Base-by-base conservation (phyloP, 305 asterid species). In the Fraxinus sp. region DNA sequence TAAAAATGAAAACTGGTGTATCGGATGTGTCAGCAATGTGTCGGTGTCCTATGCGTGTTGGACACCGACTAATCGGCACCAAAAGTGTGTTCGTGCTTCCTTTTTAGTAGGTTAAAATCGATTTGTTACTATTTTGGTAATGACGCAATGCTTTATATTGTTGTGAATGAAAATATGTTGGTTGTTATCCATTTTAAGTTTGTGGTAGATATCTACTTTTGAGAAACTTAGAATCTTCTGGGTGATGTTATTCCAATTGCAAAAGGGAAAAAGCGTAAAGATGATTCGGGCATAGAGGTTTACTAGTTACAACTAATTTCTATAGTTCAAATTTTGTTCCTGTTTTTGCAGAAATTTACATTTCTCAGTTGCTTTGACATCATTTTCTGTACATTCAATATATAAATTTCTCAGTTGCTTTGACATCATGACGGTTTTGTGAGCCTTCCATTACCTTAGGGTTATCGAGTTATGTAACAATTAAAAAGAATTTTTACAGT, bases 231-330 rank as follows among this genome's bases (percentile, higher is more conserved):
- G 55, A 52, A 13, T 13, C 82, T 85, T 73, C 32, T 79, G 18
- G 41, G 39, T 80, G 76, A 33, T 90, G 78, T 80, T 83, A 35
- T 81, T 90, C 92, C 89, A 95, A 98, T 86, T 86, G 88, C 91
- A 66, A 93, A 92, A 82, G 98, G 98, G 91, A 91, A 94, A 90
- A 93, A 94, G 89, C 91, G 97, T 72, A 95, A 91, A 87, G 83
- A 90, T 85, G 97, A 91, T 85, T 89, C 95, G 8, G 86, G 90
- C 74, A 79, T 86, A 80, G 98, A 93, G 99, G 99, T 95, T 82
- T 84, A 89, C 78, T 81, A 74, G 83, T 32, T 85, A 79, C 84
- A 78, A 3, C 33, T 22, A 18, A 18, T n/a, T 57, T 49, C 59
- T 18, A 57, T 20, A 62, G 28, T 62, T 62, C 14, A 4, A 62